Conservation (phyloP, 1,284 basidiomycete species). For the Leccinum pachyderme region DNA sequence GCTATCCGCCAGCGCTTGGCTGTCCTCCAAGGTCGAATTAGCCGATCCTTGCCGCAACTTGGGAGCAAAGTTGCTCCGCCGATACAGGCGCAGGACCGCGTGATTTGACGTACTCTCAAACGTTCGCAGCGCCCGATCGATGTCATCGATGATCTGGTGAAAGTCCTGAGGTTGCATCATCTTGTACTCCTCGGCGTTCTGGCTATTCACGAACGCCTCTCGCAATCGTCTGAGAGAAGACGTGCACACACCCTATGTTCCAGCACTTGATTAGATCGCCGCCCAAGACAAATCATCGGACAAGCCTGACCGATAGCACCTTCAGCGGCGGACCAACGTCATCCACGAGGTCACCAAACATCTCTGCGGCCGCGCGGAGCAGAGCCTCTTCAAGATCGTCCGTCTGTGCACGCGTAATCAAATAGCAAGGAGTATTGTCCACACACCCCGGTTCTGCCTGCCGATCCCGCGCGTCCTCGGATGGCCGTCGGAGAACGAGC, state of each 20-base stretch:
- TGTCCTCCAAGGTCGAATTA: constrained; percentile 37
- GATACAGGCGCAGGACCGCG: constrained; percentile 75
- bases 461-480: constrained; percentile 21
- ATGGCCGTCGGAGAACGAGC: constrained; percentile 37
- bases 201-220: constrained; percentile 55
- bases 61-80: constrained; percentile 48
- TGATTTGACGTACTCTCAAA: constrained; percentile 84
- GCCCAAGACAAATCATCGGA: background rate
- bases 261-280: background rate
- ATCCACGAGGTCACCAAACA: constrained; percentile 83
- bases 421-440: constrained; percentile 13
- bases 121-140: constrained; percentile 65
- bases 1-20: constrained; percentile 42
- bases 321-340: constrained; percentile 79
- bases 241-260: constrained; percentile 55
- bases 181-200: constrained; percentile 20
- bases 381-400: constrained; percentile 57
- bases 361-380: constrained; percentile 64
- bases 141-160: constrained; percentile 56
- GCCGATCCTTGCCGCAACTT: constrained; percentile 34
- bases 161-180: constrained; percentile 57
- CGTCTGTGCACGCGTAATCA: constrained; percentile 13
- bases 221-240: constrained; percentile 59
- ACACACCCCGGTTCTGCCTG: background rate
- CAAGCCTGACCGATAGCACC: constrained; percentile 63